These are phyloP conservation scores for Gloeopeniophorella convolvens DNA, from an alignment of 768 basidiomycete species.

Conservation along the genomic window DNA sequence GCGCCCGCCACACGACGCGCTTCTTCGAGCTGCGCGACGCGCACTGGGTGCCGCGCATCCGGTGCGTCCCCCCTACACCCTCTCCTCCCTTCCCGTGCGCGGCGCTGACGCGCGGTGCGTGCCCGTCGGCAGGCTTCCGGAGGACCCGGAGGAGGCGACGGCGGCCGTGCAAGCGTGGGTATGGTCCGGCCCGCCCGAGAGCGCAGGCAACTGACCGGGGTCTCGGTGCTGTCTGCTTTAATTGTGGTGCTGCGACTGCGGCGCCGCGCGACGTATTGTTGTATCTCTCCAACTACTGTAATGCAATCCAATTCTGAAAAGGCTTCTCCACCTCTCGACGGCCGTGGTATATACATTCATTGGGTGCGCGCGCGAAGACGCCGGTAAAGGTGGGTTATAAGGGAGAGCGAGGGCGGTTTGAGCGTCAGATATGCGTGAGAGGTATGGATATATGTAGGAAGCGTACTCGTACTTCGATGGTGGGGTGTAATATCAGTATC, in stretches of 20 bases:
- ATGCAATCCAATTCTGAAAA: slow-evolving; percentile 11
- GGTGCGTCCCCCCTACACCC: slow-evolving; percentile 37
- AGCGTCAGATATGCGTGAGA: neutral
- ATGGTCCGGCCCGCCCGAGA: slow-evolving; percentile 35
- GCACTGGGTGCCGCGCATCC: slow-evolving; percentile 76
- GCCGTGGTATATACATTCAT: too few relatives aligned
- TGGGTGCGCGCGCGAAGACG: too few relatives aligned
- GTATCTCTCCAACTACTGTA: slow-evolving; percentile 5
- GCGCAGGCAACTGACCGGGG: neutral
- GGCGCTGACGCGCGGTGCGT: slow-evolving; percentile 11
- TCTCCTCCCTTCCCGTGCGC: slow-evolving; percentile 9
- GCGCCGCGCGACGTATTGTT: too few relatives aligned
- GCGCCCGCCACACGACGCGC: slow-evolving; percentile 59
- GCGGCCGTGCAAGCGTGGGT: slow-evolving; percentile 74
- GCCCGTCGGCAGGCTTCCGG: slow-evolving; percentile 51
- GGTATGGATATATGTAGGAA: slow-evolving; percentile 8
- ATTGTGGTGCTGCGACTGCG: too few relatives aligned
- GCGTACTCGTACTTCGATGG: neutral
- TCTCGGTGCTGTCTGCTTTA: too few relatives aligned
- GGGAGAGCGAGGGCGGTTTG: neutral
- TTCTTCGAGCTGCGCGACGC: slow-evolving; percentile 79
- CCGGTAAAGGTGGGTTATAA: too few relatives aligned
- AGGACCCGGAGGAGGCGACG: slow-evolving; percentile 60
- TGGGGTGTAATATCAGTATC: too few relatives aligned
- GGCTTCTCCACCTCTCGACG: neutral